phyloP scores from a whole-genome alignment of 257 asterid species.

The Solanum sparsipilum region DNA sequence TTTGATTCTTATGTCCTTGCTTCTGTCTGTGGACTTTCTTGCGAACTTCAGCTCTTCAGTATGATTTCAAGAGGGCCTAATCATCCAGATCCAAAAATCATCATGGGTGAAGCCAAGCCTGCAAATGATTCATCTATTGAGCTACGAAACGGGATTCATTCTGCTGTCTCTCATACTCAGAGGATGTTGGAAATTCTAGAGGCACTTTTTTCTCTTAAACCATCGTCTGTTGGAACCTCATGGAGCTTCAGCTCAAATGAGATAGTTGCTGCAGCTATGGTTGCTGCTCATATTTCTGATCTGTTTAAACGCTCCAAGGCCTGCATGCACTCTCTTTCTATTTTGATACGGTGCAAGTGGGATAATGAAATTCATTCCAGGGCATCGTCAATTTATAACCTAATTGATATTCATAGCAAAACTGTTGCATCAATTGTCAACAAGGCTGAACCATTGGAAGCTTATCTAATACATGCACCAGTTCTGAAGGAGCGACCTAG shows the following conservation, averaged over 20 bases:
- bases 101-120: slow-evolving; percentile 26
- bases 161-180: slow-evolving; percentile 85
- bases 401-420: slow-evolving; percentile 89
- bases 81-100: slow-evolving; percentile 20
- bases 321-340: slow-evolving; percentile 84
- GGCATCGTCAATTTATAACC: slow-evolving; percentile 86
- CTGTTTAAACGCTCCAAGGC: slow-evolving; percentile 86
- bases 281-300: slow-evolving; percentile 96
- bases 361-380: slow-evolving; percentile 73
- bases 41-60: slow-evolving; percentile 91
- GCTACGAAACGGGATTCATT: slow-evolving; percentile 54
- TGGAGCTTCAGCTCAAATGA: slow-evolving; percentile 94
- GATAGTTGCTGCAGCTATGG: slow-evolving; percentile 99
- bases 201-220: slow-evolving; percentile 92
- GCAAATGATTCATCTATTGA: slow-evolving; percentile 36
- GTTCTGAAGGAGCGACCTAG: slow-evolving; percentile 31
- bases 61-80: slow-evolving; percentile 54
- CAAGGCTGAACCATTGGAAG: slow-evolving; percentile 96
- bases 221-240: slow-evolving; percentile 83
- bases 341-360: slow-evolving; percentile 85
- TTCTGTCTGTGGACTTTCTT: slow-evolving; percentile 93
- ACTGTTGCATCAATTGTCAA: slow-evolving; percentile 83
- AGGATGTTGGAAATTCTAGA: slow-evolving; percentile 81
- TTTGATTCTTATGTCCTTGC: slow-evolving; percentile 97
- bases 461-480: slow-evolving; percentile 57